Percentiles rank a stretch among this genome's conserved stretches.
Evolutionary conservation across 106 monocot species (phyloP).

Genomic region (Chionographis japonica): DNA sequence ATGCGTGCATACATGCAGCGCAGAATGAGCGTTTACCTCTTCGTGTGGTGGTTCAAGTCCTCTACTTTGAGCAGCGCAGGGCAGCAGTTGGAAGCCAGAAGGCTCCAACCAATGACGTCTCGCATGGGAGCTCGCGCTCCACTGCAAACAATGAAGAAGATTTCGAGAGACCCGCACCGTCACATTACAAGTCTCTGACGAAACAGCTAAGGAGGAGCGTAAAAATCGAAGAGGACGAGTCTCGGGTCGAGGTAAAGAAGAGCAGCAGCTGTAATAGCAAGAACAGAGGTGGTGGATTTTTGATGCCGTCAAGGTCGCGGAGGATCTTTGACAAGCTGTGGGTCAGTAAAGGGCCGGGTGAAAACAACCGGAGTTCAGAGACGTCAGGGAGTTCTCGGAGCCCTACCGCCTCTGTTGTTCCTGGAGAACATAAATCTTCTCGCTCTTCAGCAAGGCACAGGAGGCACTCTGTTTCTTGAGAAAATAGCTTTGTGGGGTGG

Average conservation of each 20-base stretch:
- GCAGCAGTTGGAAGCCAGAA: slow-evolving; percentile 9
- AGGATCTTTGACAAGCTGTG: slow-evolving; percentile 83
- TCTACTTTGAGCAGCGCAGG: slow-evolving; percentile 72
- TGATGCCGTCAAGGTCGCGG: slow-evolving; percentile 60
- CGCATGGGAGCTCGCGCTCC: slow-evolving; percentile 15
- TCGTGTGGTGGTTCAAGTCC: slow-evolving; percentile 68
- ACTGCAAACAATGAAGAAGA: slow-evolving; percentile 23
- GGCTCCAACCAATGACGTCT: background rate
- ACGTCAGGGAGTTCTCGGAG: slow-evolving; percentile 78
- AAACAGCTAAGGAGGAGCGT: slow-evolving; percentile 27
- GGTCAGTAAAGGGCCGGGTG: slow-evolving; percentile 42
- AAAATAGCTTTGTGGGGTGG: background rate
- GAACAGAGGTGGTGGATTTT: slow-evolving; percentile 14
- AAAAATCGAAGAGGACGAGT: slow-evolving; percentile 20
- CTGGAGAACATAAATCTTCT: slow-evolving; percentile 46
- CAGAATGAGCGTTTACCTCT: slow-evolving; percentile 82
- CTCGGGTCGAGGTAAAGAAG: slow-evolving; percentile 9
- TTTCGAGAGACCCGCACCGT: slow-evolving; percentile 16
- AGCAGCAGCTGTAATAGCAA: slow-evolving; percentile 20
- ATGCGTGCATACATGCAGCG: slow-evolving; percentile 58
- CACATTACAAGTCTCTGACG: slow-evolving; percentile 20
- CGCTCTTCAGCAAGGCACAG: slow-evolving; percentile 51
- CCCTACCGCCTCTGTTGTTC: slow-evolving; percentile 45
- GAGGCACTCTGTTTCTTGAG: slow-evolving; percentile 81
- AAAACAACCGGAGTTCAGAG: slow-evolving; percentile 50